Evolutionary conservation across 768 basidiomycete species (phyloP).

Genomic region (Mycena capillaripes): DNA sequence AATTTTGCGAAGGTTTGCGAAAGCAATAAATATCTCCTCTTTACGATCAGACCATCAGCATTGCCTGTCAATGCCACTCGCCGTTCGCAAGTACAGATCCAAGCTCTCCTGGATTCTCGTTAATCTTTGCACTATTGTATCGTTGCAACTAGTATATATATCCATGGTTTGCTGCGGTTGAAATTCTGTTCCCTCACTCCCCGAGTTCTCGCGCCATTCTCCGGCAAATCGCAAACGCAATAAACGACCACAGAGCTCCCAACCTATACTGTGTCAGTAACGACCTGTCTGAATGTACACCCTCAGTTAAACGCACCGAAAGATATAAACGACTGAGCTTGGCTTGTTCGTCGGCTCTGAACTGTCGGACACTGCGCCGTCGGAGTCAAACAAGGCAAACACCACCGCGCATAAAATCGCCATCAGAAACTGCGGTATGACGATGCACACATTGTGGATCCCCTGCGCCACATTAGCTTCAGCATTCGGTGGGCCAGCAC

Average conservation of each 20-base stretch:
- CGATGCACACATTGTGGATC: constrained; percentile 95
- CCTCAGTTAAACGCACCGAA: constrained; percentile 65
- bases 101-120: too few relatives aligned
- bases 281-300: too few relatives aligned
- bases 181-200: background rate
- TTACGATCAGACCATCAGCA: too few relatives aligned
- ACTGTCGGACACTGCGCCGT: constrained; percentile 24
- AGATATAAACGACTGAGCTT: constrained; percentile 83
- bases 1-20: too few relatives aligned
- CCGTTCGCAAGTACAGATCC: too few relatives aligned
- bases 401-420: constrained; percentile 88
- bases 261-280: background rate
- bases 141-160: background rate
- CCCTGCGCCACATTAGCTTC: constrained; percentile 64
- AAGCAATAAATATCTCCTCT: too few relatives aligned
- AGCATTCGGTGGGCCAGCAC: background rate
- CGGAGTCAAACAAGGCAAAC: constrained; percentile 86
- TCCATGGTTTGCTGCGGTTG: background rate
- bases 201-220: background rate
- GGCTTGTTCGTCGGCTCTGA: constrained; percentile 47
- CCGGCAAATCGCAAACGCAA: constrained; percentile 3
- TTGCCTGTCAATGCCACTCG: too few relatives aligned
- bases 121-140: too few relatives aligned
- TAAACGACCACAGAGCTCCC: constrained; percentile 19
- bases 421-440: constrained; percentile 94